Evolutionary conservation across 2,329 filamentous ascomycete genomes (phyloP).

Genomic region (Curvularia sp.): DNA sequence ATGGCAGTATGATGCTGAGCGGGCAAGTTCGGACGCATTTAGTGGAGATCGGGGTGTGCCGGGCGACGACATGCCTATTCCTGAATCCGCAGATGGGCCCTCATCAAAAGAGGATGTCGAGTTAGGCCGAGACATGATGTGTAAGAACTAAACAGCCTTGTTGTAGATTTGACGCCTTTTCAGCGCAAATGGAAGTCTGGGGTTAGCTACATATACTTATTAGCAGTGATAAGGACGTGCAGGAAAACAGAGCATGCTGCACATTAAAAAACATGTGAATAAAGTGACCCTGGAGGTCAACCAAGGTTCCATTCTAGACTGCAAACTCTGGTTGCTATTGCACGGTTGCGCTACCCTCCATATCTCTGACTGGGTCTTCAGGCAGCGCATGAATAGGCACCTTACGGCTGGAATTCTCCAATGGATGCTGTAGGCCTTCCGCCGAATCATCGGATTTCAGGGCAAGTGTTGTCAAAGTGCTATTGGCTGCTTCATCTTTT

Average conservation of each 20-base stretch:
- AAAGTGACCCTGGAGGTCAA: slow-evolving; percentile 3
- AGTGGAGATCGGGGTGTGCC: neutral
- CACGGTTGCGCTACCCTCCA: slow-evolving; percentile 41
- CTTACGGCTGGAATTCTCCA: slow-evolving; percentile 41
- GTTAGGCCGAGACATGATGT: neutral
- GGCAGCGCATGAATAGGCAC: slow-evolving; percentile 56
- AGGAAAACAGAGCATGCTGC: neutral
- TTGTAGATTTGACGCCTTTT: neutral
- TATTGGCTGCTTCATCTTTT: slow-evolving; percentile 33
- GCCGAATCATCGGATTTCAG: slow-evolving; percentile 14
- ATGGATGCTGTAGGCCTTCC: slow-evolving; percentile 31
- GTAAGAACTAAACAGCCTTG: neutral
- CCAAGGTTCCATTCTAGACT: slow-evolving; percentile 8
- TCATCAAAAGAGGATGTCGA: neutral
- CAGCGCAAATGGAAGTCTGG: neutral
- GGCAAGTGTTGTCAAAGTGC: slow-evolving; percentile 16
- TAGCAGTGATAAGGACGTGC: neutral
- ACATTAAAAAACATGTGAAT: neutral
- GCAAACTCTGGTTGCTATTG: slow-evolving; percentile 20
- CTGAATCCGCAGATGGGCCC: slow-evolving; percentile 7
- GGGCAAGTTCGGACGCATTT: neutral
- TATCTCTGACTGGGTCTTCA: slow-evolving; percentile 52
- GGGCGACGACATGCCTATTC: slow-evolving; percentile 1
- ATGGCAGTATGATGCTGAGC: neutral
- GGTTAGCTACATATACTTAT: neutral